Base-by-base conservation (phyloP, 352 stramenopile genomes). In the Globisporangium megalacanthum region DNA sequence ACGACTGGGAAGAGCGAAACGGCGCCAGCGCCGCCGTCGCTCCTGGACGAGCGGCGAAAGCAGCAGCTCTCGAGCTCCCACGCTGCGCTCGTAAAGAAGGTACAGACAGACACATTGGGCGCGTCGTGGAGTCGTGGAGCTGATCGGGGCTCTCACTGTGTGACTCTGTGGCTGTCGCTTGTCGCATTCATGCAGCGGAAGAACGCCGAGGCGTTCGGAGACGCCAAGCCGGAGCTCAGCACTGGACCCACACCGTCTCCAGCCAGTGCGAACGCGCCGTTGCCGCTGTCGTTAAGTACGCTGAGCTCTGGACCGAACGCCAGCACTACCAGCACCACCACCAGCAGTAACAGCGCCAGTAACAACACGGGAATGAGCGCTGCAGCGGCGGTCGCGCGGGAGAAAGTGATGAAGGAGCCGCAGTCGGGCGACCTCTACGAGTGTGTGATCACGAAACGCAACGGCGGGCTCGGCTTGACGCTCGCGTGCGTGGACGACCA, bases 371-470 rank as follows among this genome's bases (percentile, higher is more conserved):
- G n/a, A n/a, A n/a, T n/a, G n/a, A n/a, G n/a, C n/a, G 67, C 72
- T 0, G 62, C 66, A 6, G 68, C 70, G 3, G 68, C 72, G 11
- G 68, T 71, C 17, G 75, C 76, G 15, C 74, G 80, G 8, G 80
- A 90, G 52, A 90, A 90, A 67, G 78, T 88, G 29, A 91, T 91
- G 79, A 91, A 91, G 55, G 81, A 91, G 47, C 77, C 81, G 7
- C 81, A 91, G 56, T 89, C 78, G 2, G 80, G 80, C 3, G 81
- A 91, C 56, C 51, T 91, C n/a, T 91, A 91, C 73, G 81, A 91
- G 68, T 91, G 81, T 50, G 79, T 91, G 41, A 91, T 91, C 68
- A 91, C 78, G 45, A 91, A 91, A 55, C 69, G 78, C 9, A 91
- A 91, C 58, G 81, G 81, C 31, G 79, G 81, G 10, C 68, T 91